A percentile compares a stretch with the other conserved stretches of the same genome.
Conservation (phyloP, 352 stramenopile species). For the Pythium aphanidermatum region DNA sequence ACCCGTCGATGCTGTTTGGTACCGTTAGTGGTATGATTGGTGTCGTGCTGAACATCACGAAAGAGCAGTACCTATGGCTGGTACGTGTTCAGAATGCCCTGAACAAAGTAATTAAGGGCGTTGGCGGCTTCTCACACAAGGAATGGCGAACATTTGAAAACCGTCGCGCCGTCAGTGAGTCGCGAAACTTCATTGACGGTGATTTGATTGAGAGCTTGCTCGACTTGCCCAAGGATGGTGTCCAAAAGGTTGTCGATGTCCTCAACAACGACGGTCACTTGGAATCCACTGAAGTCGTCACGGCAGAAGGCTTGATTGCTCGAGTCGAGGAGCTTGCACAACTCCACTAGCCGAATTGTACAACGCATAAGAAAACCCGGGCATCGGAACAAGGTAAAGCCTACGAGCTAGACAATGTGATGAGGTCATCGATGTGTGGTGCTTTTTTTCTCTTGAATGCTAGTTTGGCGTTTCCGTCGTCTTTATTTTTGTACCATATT, state of each 20-base stretch:
- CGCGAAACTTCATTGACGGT: conserved; percentile 94
- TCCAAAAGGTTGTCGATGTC: conserved; percentile 86
- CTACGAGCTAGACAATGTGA: too few species aligned
- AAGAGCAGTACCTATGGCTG: conserved; percentile 90
- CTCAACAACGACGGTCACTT: conserved; percentile 88
- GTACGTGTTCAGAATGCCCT: conserved; percentile 87
- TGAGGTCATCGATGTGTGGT: too few species aligned
- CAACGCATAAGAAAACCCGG: conserved; percentile 1
- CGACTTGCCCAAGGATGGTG: conserved; percentile 88
- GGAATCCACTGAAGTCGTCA: conserved; percentile 51
- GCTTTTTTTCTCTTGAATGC: too few species aligned
- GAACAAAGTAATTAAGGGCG: conserved; percentile 82
- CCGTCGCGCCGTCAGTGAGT: conserved; percentile 74
- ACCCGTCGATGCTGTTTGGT: conserved; percentile 89
- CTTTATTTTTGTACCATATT: too few species aligned
- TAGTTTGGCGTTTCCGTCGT: too few species aligned
- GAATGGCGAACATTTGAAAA: conserved; percentile 92
- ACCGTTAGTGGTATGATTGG: conserved; percentile 96
- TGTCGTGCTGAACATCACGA: conserved; percentile 88
- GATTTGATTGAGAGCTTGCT: conserved; percentile 95
- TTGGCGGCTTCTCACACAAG: conserved; percentile 91
- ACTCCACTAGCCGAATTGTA: conserved; percentile 39
- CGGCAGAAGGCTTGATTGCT: conserved; percentile 58
- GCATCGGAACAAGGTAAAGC: too few species aligned
- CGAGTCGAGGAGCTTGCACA: conserved; percentile 75